Evolutionary conservation across 345 rosid species (phyloP), one percentile per base, ranked within the genome.

Genomic region (Hypericum perforatum): DNA sequence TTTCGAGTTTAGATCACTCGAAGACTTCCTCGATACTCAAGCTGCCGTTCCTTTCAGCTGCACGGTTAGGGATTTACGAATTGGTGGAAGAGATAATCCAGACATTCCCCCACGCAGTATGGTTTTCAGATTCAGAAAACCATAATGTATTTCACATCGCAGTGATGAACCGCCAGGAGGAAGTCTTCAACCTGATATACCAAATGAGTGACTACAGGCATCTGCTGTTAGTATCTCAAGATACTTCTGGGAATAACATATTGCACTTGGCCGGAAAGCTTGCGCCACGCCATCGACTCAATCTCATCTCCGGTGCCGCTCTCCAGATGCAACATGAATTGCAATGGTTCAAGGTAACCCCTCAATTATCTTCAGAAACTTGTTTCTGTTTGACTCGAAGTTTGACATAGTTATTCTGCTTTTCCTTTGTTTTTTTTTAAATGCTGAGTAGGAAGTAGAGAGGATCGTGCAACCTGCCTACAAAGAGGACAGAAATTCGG

Each of bases 181-280:
- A 38, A 9, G 53, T 66, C 40, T 49, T 54, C 15, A 60, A 36
- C 43, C 61, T 66, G 15, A 7, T 46, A 37, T n/a, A 52, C 13
- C 41, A 32, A 9, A 32, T 37, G 52, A 47, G n/a, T 32, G 38
- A 16, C 6, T 16, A 45, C 39, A 52, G 32, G 32, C 32, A 22
- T 41, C 16, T 9, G 22, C 43, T 13, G 13, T 15, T 32, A 41
- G 16, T 14, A 22, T 39, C 15, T 9, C 13, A 16, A 13, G 16
- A 22, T 41, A 41, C 9, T 32, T 40, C 45, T 52, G 22, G 16
- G 22, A 57, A 52, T 40, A 52, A 37, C 41, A 58, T 9, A n/a
- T 58, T 65, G 51, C 63, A 54, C 49, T 29, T 59, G 44, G 70
- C 56, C 9, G 60, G 60, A 12, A 16, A 37, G 41, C 9, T 65